Evolutionary conservation across 805 yeast genomes (phyloP).

Genomic region (Jamesozyma rosinii): DNA sequence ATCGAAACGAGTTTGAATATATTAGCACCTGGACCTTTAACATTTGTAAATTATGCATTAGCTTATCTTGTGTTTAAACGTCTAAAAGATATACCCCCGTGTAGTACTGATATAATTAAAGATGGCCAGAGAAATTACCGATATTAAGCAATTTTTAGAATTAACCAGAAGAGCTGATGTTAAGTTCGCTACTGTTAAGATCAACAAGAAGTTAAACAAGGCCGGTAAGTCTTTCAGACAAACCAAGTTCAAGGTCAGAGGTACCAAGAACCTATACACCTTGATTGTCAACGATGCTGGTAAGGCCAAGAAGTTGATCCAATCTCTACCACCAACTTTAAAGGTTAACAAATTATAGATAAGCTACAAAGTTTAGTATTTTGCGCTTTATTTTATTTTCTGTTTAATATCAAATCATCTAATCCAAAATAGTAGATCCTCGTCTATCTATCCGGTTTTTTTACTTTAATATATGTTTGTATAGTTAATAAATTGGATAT

Average conservation of each 20-base stretch:
- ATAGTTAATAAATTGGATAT: constrained; percentile 4
- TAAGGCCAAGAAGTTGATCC: constrained; percentile 95
- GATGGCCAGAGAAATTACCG: constrained; percentile 68
- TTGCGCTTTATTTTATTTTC: not conserved
- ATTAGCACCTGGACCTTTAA: not conserved
- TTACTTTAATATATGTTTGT: constrained; percentile 3
- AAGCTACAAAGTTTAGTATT: not conserved
- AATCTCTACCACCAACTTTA: constrained; percentile 92
- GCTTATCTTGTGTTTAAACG: not conserved
- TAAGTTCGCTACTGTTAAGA: constrained; percentile 86
- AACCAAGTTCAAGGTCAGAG: constrained; percentile 99
- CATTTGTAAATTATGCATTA: not conserved
- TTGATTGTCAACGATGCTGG: constrained; percentile 89
- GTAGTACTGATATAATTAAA: constrained; percentile 6
- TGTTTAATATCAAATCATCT: not conserved
- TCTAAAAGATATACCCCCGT: not conserved
- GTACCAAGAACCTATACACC: constrained; percentile 89
- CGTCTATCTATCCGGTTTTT: constrained; percentile 1
- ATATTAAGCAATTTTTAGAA: constrained; percentile 95
- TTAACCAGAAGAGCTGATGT: constrained; percentile 95
- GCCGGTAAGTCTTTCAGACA: constrained; percentile 79
- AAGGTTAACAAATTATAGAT: constrained; percentile 47
- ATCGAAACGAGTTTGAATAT: not conserved
- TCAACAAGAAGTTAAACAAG: constrained; percentile 74
- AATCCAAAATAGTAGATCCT: not conserved